Evolutionary conservation across 2,329 filamentous ascomycete species (phyloP), one percentile per base, ranked within the genome.

Genomic region (Shiraia bambusicola): DNA sequence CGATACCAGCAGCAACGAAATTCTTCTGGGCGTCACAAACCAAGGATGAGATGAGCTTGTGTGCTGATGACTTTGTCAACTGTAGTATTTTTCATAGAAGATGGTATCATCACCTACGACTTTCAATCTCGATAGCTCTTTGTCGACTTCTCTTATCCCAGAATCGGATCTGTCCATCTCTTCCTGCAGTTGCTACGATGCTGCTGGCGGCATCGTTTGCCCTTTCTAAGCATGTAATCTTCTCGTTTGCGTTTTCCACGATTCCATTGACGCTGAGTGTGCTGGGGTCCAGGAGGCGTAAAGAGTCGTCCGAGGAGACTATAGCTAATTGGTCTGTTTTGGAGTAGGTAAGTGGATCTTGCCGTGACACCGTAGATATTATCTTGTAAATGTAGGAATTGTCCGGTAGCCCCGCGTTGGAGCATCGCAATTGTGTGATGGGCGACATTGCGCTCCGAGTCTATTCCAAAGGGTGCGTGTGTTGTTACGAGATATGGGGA

Each of bases 1-100:
- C 88, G 1, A 87, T 89, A 24, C 88, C 88, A 6, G 83, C 81
- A 15, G 83, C 86, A 13, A 92, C 70, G 3, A 81, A 75, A 52
- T 82, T 79, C 11, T 76, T 77, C 9, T 69, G 59, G 8, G 74
- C 66, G 34, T 76, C 79, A 50, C 82, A 76, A 1, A 84, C 83
- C 34, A 92, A 70, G 11, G 86, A 84, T 10, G 85, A 72, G 12
- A 92, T 76, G 9, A 74, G 70, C 28, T 72, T 69, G 45, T 72
- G 75, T 26, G 72, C 77, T 77, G 31, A 22, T 6, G 25, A 37
- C 9, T 19, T 67, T 9, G 69, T 71, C 14, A 58, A 42, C 30
- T 12, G 14, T 26, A 5, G 4, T 6, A 12, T 19, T 2, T 3
- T 17, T 22, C 16, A 16, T 22, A 6, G 6, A 9, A n/a, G 4